Base-by-base conservation (phyloP, 306 rosid genomes). In the Elaeagnus macrophylla region DNA sequence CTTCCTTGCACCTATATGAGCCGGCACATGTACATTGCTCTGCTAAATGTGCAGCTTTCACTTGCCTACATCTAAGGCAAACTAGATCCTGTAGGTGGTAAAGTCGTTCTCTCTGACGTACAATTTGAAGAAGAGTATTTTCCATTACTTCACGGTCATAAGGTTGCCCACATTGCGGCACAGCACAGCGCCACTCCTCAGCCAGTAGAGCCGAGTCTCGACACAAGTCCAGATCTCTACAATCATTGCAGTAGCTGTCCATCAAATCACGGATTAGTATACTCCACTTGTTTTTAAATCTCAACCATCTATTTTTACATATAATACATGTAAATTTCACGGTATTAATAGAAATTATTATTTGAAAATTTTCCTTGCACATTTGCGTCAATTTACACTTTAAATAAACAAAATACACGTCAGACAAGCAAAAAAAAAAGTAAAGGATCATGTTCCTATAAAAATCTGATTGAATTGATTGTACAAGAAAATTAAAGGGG, bases 101-200 rank as follows among this genome's bases (percentile, higher is more conserved):
- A 17, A 72, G 72, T 14, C 94, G 83, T 63, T 85, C 94, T 69
- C 97, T 77, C 73, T 89, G 95, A 50, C 89, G 80, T 53, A 78
- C 91, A 12, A 80, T 82, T 66, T 83, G 96, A 66, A 91, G 84
- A 41, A 79, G 79, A 48, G 79, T 54, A 3, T 84, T 86, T 67
- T 83, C 94, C 84, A 83, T 91, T 61, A 76, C 79, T 69, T 80
- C 91, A 3, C 78, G 75, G 68, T 91, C 80, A 64, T 91, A 86
- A 37, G 94, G 96, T 58, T 91, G 96, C 46, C 86, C 94, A 41
- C 97, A 91, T 62, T 83, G 97, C 12, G 91, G 85, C 70, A 83
- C 85, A 9, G 77, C 84, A 57, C 97, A 91, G 37, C 61, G 72
- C 97, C 96, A 86, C 72, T 91, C 94, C 69, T 79, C 73, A 16